These are phyloP conservation scores for Candolleomyces efflorescens DNA, from an alignment of 768 basidiomycete species.

Conservation along the genomic window DNA sequence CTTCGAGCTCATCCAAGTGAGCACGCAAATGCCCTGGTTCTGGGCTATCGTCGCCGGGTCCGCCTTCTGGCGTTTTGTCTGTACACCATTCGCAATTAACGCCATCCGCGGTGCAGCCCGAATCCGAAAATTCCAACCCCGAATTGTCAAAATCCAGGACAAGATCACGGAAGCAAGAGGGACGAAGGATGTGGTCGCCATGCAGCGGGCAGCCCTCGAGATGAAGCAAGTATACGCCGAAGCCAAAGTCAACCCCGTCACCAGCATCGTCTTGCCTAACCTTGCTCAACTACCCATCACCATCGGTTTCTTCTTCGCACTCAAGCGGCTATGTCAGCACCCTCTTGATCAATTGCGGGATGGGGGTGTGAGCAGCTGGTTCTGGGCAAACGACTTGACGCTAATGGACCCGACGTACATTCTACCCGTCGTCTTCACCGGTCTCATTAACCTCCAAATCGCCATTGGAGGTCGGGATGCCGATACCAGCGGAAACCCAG, in stretches of 20 bases:
- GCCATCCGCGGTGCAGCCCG: slow-evolving; percentile 55
- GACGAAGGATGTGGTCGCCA: slow-evolving; percentile 37
- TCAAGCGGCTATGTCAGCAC: slow-evolving; percentile 64
- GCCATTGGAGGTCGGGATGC: slow-evolving; percentile 53
- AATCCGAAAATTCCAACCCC: slow-evolving; percentile 54
- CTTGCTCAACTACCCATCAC: slow-evolving; percentile 74
- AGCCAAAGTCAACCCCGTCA: slow-evolving; percentile 56
- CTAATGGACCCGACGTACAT: slow-evolving; percentile 70
- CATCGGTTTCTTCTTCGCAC: slow-evolving; percentile 78
- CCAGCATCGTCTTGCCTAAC: slow-evolving; percentile 43
- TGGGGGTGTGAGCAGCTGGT: slow-evolving; percentile 54
- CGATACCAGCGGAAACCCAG: slow-evolving; percentile 53
- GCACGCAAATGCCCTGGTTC: slow-evolving; percentile 77
- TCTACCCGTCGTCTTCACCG: slow-evolving; percentile 56
- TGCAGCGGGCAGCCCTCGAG: slow-evolving; percentile 51
- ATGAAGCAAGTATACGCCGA: slow-evolving; percentile 55
- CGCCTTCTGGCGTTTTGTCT: slow-evolving; percentile 52
- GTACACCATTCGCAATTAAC: slow-evolving; percentile 58
- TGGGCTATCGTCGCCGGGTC: slow-evolving; percentile 71
- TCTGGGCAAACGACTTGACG: slow-evolving; percentile 71
- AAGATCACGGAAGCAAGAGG: slow-evolving; percentile 34
- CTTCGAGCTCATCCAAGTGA: slow-evolving; percentile 65
- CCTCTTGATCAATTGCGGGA: slow-evolving; percentile 72
- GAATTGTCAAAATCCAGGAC: slow-evolving; percentile 44
- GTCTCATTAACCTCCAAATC: slow-evolving; percentile 67